Evolutionary conservation across 2,329 filamentous ascomycete species (phyloP), one percentile per base, ranked within the genome.

Genomic region (Diaporthe sp.): DNA sequence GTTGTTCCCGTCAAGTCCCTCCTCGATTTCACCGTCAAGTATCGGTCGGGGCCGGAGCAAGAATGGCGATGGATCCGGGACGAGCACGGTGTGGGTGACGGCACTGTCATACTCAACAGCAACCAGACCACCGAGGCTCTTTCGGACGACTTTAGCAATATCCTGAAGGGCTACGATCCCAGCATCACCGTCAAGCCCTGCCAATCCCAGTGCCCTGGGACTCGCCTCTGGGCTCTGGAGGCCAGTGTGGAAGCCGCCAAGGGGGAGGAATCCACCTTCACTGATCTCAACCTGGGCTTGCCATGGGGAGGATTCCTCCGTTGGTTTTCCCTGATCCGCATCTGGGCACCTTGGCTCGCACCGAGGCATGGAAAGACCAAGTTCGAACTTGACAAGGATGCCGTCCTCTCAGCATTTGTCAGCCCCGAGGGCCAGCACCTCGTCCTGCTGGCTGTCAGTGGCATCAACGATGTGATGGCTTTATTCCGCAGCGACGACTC

Each of bases 321-420:
- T 79, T 98, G 95, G 92, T 96, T 98, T 82, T 92, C 94, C 10
- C 85, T 98, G 17, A 92, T 97, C 7, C 91, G 95, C 25, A 87
- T 94, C 4, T 97, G 93, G 91, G 90, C 89, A 46, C 93, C 95
- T 1, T 98, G 96, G 96, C 86, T 98, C 15, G 95, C 94, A 10
- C 96, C 96, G n/a, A 88, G 95, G 53, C 96, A 98, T 82, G 96
- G 96, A 17, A 92, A 90, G 77, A 84, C 86, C 4, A 85, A 85
- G 0, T 94, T 98, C 74, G 85, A 86, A 6, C 86, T 96, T 6
- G 93, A 95, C 76, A 94, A 95, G 79, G 94, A 97, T 80, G 95
- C 92, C 1, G 84, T 98, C 2, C 82, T 98, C 25, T 92, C 93
- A 75, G 94, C 94, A 0, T 98, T 98, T 79, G 85, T 98, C 31